Percentiles rank a stretch among this genome's conserved stretches.
Conservation (phyloP, 495 filamentous ascomycete genomes). For the Endocarpon pusillum region DNA sequence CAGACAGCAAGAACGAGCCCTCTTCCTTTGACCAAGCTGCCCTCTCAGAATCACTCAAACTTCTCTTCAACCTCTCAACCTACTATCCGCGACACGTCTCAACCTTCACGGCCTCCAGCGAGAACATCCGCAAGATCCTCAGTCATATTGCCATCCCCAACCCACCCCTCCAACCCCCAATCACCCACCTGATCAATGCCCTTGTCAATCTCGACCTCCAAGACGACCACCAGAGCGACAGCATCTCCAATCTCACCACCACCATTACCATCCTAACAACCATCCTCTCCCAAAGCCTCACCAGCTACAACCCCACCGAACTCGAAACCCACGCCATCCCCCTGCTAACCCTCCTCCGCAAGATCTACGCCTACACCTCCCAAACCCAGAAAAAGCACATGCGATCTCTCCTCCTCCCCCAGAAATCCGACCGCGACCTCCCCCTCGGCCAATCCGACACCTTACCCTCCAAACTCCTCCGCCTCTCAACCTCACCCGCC, state of each 20-base stretch:
- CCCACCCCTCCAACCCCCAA: slow-evolving; percentile 41
- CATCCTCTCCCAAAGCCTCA: slow-evolving; percentile 38
- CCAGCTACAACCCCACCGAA: slow-evolving; percentile 39
- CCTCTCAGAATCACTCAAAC: slow-evolving; percentile 66
- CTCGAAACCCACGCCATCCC: slow-evolving; percentile 54
- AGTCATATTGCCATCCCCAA: slow-evolving; percentile 32
- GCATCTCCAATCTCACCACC: slow-evolving; percentile 43
- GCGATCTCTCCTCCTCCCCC: slow-evolving; percentile 53
- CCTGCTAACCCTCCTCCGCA: slow-evolving; percentile 52
- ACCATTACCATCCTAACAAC: slow-evolving; percentile 59
- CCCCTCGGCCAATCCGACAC: slow-evolving; percentile 62
- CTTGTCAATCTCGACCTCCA: slow-evolving; percentile 64
- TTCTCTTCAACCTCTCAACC: slow-evolving; percentile 76
- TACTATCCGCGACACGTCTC: slow-evolving; percentile 40
- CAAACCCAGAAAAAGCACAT: slow-evolving; percentile 42
- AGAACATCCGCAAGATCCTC: slow-evolving; percentile 58
- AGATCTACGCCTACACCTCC: slow-evolving; percentile 57
- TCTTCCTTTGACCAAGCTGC: slow-evolving; percentile 63
- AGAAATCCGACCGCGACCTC: slow-evolving; percentile 56
- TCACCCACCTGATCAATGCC: slow-evolving; percentile 56
- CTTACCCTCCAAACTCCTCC: slow-evolving; percentile 60
- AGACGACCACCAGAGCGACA: slow-evolving; percentile 31
- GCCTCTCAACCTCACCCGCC: slow-evolving; percentile 55
- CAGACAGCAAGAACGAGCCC: slow-evolving; percentile 18
- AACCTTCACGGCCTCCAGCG: slow-evolving; percentile 49